A percentile compares a stretch with the other conserved stretches of the same genome.
These are phyloP conservation scores for Populus pruinosa DNA, from an alignment of 345 rosid genomes.

Conservation along the genomic window DNA sequence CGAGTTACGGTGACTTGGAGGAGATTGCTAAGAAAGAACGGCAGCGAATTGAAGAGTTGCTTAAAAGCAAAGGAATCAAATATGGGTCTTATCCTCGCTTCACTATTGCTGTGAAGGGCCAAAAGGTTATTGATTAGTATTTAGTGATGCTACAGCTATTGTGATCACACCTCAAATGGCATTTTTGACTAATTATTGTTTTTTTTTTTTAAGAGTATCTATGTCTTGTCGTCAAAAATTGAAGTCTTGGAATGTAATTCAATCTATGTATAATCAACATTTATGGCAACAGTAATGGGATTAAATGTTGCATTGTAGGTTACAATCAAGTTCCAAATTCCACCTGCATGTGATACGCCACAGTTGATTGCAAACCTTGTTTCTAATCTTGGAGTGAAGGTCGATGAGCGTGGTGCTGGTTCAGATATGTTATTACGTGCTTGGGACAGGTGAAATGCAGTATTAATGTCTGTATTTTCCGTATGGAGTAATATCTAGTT, in stretches of 20 bases:
- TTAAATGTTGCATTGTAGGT: constrained; percentile 41
- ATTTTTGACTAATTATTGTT: background rate
- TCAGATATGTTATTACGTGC: constrained; percentile 77
- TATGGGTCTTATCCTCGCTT: constrained; percentile 66
- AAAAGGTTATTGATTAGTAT: constrained; percentile 49
- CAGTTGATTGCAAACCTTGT: constrained; percentile 79
- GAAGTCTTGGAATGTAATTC: background rate
- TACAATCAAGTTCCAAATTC: constrained; percentile 77
- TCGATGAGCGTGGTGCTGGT: constrained; percentile 68
- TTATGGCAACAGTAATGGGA: background rate
- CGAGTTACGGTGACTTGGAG: constrained; percentile 48
- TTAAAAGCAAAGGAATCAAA: constrained; percentile 52
- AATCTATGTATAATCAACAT: background rate
- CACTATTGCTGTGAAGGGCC: constrained; percentile 76
- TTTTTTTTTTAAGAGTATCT: background rate
- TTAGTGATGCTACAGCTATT: background rate
- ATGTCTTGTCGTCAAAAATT: background rate
- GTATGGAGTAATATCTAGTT: background rate
- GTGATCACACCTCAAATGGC: background rate
- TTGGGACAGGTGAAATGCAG: constrained; percentile 70
- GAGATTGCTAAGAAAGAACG: constrained; percentile 70
- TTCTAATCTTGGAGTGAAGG: constrained; percentile 67
- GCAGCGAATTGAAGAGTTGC: constrained; percentile 52
- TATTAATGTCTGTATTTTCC: too few relatives aligned
- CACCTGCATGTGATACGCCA: constrained; percentile 64